Percentiles rank a stretch among this genome's conserved stretches.
phyloP scores from a whole-genome alignment of 1,139 yeast species.

The Ogataea hybrid region DNA sequence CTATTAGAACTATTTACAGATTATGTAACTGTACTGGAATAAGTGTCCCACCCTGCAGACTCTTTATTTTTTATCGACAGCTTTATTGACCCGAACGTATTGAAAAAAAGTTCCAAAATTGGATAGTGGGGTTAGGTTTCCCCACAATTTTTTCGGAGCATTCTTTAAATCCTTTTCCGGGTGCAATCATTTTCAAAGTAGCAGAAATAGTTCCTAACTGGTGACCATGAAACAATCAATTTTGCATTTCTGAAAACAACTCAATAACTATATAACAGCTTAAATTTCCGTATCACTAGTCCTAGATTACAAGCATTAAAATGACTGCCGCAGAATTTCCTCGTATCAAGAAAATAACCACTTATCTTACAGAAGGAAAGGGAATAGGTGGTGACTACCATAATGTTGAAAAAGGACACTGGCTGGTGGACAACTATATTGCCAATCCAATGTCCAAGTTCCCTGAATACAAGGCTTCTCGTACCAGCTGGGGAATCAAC shows the following conservation, averaged over 20 bases:
- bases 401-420: conserved; percentile 46
- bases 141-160: background rate
- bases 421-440: conserved; percentile 45
- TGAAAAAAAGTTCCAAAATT: background rate
- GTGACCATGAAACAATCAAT: background rate
- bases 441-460: conserved; percentile 49
- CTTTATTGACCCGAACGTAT: background rate
- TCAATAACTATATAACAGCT: background rate
- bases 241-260: background rate
- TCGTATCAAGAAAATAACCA: conserved; percentile 40
- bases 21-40: background rate
- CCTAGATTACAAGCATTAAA: background rate
- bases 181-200: background rate
- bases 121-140: background rate
- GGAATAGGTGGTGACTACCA: conserved; percentile 52
- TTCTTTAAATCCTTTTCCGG: background rate
- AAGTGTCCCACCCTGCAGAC: background rate
- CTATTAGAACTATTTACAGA: background rate
- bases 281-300: background rate
- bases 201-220: background rate
- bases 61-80: background rate
- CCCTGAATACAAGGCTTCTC: conserved; percentile 41
- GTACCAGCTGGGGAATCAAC: conserved; percentile 50
- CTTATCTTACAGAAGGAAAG: conserved; percentile 41
- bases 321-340: conserved; percentile 34